phyloP scores from a whole-genome alignment of 805 yeast species.

The Torulaspora delbrueckii region DNA sequence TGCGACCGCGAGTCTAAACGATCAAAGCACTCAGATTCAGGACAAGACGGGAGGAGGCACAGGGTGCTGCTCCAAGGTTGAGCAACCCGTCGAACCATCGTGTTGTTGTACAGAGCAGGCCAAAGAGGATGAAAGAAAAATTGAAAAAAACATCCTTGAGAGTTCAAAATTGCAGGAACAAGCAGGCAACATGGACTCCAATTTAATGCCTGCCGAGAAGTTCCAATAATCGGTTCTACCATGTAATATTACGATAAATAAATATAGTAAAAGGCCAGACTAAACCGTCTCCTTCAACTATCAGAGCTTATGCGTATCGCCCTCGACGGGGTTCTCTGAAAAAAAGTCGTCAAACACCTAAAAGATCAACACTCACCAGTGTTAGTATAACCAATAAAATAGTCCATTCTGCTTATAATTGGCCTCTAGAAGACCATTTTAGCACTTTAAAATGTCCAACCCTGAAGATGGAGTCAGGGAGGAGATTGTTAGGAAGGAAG shows the following conservation, averaged over 20 bases:
- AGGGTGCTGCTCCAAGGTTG: slow-evolving; percentile 10
- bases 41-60: neutral
- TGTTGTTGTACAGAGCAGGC: slow-evolving; percentile 17
- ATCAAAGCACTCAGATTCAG: slow-evolving; percentile 4
- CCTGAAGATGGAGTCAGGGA: slow-evolving; percentile 9
- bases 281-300: neutral
- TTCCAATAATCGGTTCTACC: slow-evolving; percentile 6
- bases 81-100: slow-evolving; percentile 3
- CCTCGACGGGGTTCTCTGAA: neutral
- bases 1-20: slow-evolving; percentile 8
- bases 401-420: neutral
- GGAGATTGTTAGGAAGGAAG: slow-evolving; percentile 14
- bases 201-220: slow-evolving; percentile 29
- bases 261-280: neutral
- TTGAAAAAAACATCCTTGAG: slow-evolving; percentile 26
- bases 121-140: slow-evolving; percentile 17
- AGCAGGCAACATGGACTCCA: slow-evolving; percentile 32
- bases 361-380: neutral
- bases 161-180: slow-evolving; percentile 29
- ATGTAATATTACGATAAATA: neutral
- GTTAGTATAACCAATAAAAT: neutral
- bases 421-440: neutral
- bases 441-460: slow-evolving; percentile 10
- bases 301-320: neutral
- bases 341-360: neutral